A percentile compares a stretch with the other conserved stretches of the same genome.
Conservation (phyloP, 2,329 filamentous ascomycete species). For the Decorospora gaudefroyi region DNA sequence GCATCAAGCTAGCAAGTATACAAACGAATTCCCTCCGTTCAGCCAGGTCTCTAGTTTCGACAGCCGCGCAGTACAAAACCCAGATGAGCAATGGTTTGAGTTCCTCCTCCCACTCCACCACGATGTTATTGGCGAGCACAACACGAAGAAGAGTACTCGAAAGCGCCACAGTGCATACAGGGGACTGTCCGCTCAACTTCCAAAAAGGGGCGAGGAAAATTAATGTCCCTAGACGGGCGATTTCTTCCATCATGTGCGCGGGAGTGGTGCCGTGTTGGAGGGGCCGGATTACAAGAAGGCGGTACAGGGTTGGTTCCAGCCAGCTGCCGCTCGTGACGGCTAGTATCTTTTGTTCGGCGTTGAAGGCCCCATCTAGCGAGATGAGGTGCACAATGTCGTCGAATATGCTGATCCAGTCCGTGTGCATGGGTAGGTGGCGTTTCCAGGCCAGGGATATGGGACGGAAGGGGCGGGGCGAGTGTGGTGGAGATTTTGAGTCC, state of each 20-base stretch:
- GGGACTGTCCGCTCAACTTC: slow-evolving; percentile 31
- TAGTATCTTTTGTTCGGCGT: slow-evolving; percentile 26
- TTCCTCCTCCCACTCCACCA: slow-evolving; percentile 36
- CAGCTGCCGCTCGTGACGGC: slow-evolving; percentile 34
- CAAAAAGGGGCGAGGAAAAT: slow-evolving; percentile 37
- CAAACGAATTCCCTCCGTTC: slow-evolving; percentile 36
- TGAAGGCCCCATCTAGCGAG: slow-evolving; percentile 31
- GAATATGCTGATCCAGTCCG: slow-evolving; percentile 38
- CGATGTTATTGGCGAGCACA: slow-evolving; percentile 27
- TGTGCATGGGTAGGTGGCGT: slow-evolving; percentile 49
- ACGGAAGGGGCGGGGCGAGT: slow-evolving; percentile 60
- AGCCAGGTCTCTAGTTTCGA: slow-evolving; percentile 30
- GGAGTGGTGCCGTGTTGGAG: slow-evolving; percentile 17
- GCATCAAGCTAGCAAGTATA: slow-evolving; percentile 35
- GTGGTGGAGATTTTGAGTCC: slow-evolving; percentile 56
- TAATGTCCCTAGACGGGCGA: slow-evolving; percentile 37
- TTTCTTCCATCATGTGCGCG: slow-evolving; percentile 35
- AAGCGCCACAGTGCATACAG: slow-evolving; percentile 32
- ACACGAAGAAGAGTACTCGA: slow-evolving; percentile 29
- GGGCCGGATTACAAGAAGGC: slow-evolving; percentile 33
- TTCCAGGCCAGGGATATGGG: slow-evolving; percentile 63
- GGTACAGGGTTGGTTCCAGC: slow-evolving; percentile 36
- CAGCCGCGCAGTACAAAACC: slow-evolving; percentile 34
- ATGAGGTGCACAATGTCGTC: slow-evolving; percentile 35
- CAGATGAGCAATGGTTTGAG: slow-evolving; percentile 36